phyloP scores from a whole-genome alignment of 169 alveolate genomes.

The Plasmodium inui region DNA sequence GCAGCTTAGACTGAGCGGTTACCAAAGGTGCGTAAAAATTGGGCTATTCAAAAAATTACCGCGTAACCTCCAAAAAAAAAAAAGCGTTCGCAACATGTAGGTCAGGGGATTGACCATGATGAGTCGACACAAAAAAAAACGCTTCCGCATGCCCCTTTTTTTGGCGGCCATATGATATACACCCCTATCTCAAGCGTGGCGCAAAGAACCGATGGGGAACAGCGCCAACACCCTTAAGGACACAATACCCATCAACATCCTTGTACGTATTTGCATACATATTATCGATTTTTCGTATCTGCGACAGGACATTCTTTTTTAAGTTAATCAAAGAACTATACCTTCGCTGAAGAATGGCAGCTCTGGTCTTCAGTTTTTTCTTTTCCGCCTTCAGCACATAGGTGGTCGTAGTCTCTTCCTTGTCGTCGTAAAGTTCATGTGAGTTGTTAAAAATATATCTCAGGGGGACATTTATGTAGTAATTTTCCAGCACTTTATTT shows the following conservation, averaged over 20 bases:
- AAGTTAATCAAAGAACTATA: conserved; percentile 18
- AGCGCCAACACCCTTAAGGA: neutral
- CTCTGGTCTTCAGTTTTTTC: conserved; percentile 43
- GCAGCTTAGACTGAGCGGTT: neutral
- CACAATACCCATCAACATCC: conserved; percentile 54
- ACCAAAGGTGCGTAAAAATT: neutral
- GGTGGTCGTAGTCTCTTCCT: conserved; percentile 6
- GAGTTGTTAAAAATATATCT: conserved; percentile 64
- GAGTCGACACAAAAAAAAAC: neutral
- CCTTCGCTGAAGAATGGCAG: conserved; percentile 10
- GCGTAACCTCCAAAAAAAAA: neutral
- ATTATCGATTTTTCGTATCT: conserved; percentile 33
- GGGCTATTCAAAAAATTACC: neutral
- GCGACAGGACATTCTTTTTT: conserved; percentile 12
- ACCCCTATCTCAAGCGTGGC: conserved; percentile 43
- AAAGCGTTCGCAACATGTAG: neutral
- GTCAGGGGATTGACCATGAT: neutral
- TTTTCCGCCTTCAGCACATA: conserved; percentile 43
- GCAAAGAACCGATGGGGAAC: conserved; percentile 41
- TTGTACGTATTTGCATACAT: conserved; percentile 18
- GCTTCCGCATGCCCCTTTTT: neutral
- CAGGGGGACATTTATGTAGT: conserved; percentile 33
- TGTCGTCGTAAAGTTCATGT: conserved; percentile 44
- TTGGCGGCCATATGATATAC: neutral
- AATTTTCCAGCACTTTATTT: conserved; percentile 23